A percentile compares a stretch with the other conserved stretches of the same genome.
Evolutionary conservation across 768 basidiomycete genomes (phyloP).

Genomic region (Tremella fuciformis): DNA sequence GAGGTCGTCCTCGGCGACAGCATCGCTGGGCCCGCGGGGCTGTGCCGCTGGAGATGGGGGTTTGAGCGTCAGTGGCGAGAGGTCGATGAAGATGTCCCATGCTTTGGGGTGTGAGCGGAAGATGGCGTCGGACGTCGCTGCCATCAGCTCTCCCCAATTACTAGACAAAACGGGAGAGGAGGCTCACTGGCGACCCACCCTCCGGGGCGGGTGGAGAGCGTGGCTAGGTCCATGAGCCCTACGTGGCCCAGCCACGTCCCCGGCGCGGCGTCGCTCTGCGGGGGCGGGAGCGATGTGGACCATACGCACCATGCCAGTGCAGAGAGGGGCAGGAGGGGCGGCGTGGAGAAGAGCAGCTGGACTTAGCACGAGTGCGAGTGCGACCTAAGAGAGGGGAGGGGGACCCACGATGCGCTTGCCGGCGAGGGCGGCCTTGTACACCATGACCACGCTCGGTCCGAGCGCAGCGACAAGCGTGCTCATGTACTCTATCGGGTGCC

Average conservation of each 20-base stretch:
- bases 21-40: not conserved
- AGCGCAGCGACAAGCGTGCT: conserved; percentile 32
- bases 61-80: conserved; percentile 25
- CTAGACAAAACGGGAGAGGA: not conserved
- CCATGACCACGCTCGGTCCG: conserved; percentile 37
- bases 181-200: conserved; percentile 50
- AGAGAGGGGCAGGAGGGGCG: conserved; percentile 41
- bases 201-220: conserved; percentile 30
- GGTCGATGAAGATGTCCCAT: conserved; percentile 48
- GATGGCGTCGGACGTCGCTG: conserved; percentile 49
- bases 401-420: conserved; percentile 44
- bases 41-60: not conserved
- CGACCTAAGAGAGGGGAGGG: not conserved
- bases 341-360: conserved; percentile 46
- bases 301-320: conserved; percentile 47
- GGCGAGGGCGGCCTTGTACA: conserved; percentile 42
- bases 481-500: conserved; percentile 42
- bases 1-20: too few species aligned
- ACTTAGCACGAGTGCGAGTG: not conserved
- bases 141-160: not conserved
- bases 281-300: conserved; percentile 34
- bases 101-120: conserved; percentile 36
- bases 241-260: conserved; percentile 43
- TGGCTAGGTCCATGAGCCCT: conserved; percentile 43
- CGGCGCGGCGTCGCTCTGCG: not conserved